Base-by-base conservation (phyloP, 345 rosid species). In the Populus deltoides region DNA sequence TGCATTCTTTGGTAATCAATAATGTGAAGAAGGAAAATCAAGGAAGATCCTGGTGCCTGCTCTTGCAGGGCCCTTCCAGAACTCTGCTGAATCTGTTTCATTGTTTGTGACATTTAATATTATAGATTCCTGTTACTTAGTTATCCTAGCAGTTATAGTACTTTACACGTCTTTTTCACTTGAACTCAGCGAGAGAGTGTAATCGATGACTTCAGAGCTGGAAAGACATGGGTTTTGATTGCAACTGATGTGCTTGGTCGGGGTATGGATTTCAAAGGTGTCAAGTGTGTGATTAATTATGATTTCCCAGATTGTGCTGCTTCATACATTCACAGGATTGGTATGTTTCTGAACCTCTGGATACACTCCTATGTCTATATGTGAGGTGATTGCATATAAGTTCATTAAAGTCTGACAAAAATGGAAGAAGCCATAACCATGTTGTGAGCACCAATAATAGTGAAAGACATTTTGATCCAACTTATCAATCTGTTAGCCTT, bases 251-350 rank as follows among this genome's bases (percentile, higher is more conserved):
- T 96, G 73, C 86, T 96, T 36, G 98, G 97, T 63, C 92, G 97
- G 25, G 99, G 98, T 33, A 92, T 96, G 99, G 99, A 96, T 85
- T 96, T 96, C 88, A 96, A 96, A 85, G 99, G 98, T 33, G 89
- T 93, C 82, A 91, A 91, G 82, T 92, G 90, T 38, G 98, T 93
- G 79, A 91, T 96, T 75, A 96, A 96, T 85, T 96, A 90, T 61
- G 98, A 96, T 80, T 96, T 96, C 80, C 98, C 99, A 0, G 97
- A 96, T 79, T 91, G 94, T 63, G 90, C 93, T 38, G 84, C 97
- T 55, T 91, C 99, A 15, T 96, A 96, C 83, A 93, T 96, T 78
- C 98, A 96, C 82, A 89, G 98, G 83, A 96, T 93, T 55, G 98
- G 99, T 96, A 92, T 70, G 80, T 83, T 75, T 67, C 70, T 51